Conservation (phyloP, 2,329 filamentous ascomycete species). For the Alternaria arborescens region DNA sequence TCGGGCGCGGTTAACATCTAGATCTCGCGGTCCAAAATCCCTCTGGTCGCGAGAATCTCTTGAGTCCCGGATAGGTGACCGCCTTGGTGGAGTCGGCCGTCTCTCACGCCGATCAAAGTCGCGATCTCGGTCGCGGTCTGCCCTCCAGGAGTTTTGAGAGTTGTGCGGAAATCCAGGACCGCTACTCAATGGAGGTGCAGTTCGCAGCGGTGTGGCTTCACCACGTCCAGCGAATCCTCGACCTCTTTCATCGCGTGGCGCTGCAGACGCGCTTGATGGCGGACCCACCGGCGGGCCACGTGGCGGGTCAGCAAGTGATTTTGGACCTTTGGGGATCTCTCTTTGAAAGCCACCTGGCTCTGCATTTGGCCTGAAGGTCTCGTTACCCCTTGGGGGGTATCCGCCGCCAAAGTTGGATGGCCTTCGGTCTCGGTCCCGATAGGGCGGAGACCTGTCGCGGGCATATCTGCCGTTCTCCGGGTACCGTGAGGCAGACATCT, state of each 20-base stretch:
- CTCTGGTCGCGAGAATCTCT: slow-evolving; percentile 70
- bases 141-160: slow-evolving; percentile 63
- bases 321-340: slow-evolving; percentile 83
- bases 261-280: slow-evolving; percentile 44
- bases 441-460: slow-evolving; percentile 59
- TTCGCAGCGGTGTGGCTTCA: slow-evolving; percentile 68
- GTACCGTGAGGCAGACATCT: slow-evolving; percentile 49
- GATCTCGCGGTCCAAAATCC: slow-evolving; percentile 66
- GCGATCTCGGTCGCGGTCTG: slow-evolving; percentile 60
- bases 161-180: slow-evolving; percentile 34
- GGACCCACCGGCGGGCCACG: slow-evolving; percentile 49
- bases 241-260: slow-evolving; percentile 65
- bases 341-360: slow-evolving; percentile 43
- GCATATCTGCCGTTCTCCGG: slow-evolving; percentile 49
- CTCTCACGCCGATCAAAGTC: slow-evolving; percentile 65
- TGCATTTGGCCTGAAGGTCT: slow-evolving; percentile 38
- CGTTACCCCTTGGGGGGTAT: slow-evolving; percentile 60
- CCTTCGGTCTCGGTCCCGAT: slow-evolving; percentile 72
- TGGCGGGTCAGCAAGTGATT: slow-evolving; percentile 74
- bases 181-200: slow-evolving; percentile 60
- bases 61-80: slow-evolving; percentile 67
- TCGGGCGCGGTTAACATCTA: slow-evolving; percentile 73
- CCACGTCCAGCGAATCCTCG: slow-evolving; percentile 67
- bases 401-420: slow-evolving; percentile 69
- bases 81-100: slow-evolving; percentile 68